Conservation (phyloP, 2,329 filamentous ascomycete species). For the Neofusicoccum kwambonambiense region DNA sequence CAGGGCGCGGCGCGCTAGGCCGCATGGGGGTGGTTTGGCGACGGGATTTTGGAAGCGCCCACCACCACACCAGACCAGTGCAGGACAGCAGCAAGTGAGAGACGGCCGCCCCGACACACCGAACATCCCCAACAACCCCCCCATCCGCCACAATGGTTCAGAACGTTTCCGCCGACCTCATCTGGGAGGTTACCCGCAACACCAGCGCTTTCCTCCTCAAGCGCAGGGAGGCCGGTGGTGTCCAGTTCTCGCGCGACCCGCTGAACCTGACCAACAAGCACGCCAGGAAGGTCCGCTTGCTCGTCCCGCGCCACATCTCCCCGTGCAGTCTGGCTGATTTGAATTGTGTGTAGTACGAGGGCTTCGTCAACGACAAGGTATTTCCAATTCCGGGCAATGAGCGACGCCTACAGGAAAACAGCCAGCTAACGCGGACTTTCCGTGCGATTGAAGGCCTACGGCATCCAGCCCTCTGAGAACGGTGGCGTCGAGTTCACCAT, state of each 20-base stretch:
- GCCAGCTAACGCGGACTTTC: neutral
- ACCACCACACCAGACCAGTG: neutral
- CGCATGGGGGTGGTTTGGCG: constrained; percentile 12
- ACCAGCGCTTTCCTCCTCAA: constrained; percentile 92
- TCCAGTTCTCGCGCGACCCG: constrained; percentile 91
- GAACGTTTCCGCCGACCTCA: constrained; percentile 83
- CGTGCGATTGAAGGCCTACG: constrained; percentile 64
- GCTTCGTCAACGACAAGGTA: constrained; percentile 94
- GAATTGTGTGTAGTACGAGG: constrained; percentile 66
- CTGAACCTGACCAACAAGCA: constrained; percentile 91
- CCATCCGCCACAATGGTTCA: constrained; percentile 50
- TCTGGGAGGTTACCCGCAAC: constrained; percentile 90
- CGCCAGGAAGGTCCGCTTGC: constrained; percentile 74
- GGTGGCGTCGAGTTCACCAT: constrained; percentile 76
- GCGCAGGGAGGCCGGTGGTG: constrained; percentile 74
- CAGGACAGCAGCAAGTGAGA: constrained; percentile 8
- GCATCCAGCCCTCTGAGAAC: constrained; percentile 72
- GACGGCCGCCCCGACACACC: constrained; percentile 15
- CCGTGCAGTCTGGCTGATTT: constrained; percentile 26
- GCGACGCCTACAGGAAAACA: neutral
- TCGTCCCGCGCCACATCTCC: constrained; percentile 17
- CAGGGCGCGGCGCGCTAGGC: neutral
- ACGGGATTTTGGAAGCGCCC: constrained; percentile 6
- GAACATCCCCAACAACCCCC: neutral
- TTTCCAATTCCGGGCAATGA: constrained; percentile 21